These are phyloP conservation scores for Skeletonema potamos DNA, from an alignment of 108 stramenopile genomes.

Conservation along the genomic window DNA sequence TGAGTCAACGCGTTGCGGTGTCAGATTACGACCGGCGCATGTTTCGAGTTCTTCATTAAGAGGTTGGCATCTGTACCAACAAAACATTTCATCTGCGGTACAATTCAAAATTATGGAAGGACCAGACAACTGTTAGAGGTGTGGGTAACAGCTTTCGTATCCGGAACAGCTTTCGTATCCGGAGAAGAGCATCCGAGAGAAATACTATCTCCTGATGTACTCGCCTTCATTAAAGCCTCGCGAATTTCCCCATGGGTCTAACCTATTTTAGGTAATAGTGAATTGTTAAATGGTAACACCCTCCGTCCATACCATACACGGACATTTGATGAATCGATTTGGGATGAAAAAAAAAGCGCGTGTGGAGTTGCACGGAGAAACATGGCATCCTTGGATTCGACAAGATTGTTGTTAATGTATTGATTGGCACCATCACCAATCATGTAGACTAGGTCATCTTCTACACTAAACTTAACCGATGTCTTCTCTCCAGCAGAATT, in stretches of 20 bases:
- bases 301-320: slow-evolving; percentile 79
- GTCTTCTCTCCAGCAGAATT: slow-evolving; percentile 9
- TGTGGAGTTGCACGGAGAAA: slow-evolving; percentile 60
- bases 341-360: slow-evolving; percentile 3
- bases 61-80: slow-evolving; percentile 73
- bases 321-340: slow-evolving; percentile 1
- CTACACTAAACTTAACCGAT: slow-evolving; percentile 44
- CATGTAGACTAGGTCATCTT: slow-evolving; percentile 58
- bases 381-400: background rate
- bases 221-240: slow-evolving; percentile 26
- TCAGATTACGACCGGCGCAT: slow-evolving; percentile 43
- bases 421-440: slow-evolving; percentile 78
- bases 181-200: slow-evolving; percentile 50
- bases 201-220: background rate
- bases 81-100: slow-evolving; percentile 44
- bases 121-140: background rate
- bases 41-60: slow-evolving; percentile 42
- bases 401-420: slow-evolving; percentile 34
- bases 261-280: slow-evolving; percentile 35
- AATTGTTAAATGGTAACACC: slow-evolving; percentile 59
- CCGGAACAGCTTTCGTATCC: slow-evolving; percentile 16
- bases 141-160: slow-evolving; percentile 37
- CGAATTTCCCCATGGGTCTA: slow-evolving; percentile 58
- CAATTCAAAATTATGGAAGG: slow-evolving; percentile 20
- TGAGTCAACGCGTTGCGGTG: slow-evolving; percentile 50